A percentile compares a stretch with the other conserved stretches of the same genome.
These are phyloP conservation scores for Crithidia sp. DNA, from an alignment of 208 protist genomes.

Conservation along the genomic window DNA sequence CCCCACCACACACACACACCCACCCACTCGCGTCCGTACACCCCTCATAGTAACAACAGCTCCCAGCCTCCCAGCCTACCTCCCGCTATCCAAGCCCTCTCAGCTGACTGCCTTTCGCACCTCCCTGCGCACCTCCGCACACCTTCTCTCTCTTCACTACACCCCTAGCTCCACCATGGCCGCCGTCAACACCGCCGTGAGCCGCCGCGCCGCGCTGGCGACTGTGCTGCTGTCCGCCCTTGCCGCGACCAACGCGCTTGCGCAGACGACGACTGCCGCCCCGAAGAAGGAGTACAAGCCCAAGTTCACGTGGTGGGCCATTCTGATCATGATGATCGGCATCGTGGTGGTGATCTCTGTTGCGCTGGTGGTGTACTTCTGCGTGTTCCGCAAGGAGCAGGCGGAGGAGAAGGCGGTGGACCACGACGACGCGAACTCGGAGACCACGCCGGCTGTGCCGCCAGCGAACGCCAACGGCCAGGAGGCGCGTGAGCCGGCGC, in stretches of 20 bases:
- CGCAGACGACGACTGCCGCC: constrained; percentile 1
- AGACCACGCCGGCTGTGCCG: constrained; percentile 6
- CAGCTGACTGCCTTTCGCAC: no score
- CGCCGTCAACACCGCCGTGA: constrained; percentile 14
- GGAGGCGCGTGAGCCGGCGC: constrained; percentile 8
- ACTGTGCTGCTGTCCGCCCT: constrained; percentile 20
- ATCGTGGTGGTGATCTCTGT: constrained; percentile 15
- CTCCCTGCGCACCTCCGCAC: neutral
- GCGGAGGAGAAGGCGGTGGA: neutral
- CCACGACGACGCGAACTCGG: neutral
- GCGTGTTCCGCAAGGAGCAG: constrained; percentile 7
- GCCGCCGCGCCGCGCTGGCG: constrained; percentile 13
- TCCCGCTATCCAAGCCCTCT: neutral
- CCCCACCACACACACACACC: no score
- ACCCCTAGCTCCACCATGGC: constrained; percentile 12
- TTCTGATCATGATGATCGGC: constrained; percentile 29
- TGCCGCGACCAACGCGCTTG: constrained; percentile 5
- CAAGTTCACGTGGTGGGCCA: constrained; percentile 31
- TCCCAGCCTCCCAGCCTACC: neutral
- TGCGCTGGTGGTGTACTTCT: constrained; percentile 22
- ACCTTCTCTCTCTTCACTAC: neutral
- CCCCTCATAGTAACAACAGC: neutral
- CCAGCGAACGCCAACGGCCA: constrained; percentile 5
- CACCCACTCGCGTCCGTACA: no score
- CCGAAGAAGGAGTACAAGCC: constrained; percentile 6